Conservation (phyloP, 1,284 basidiomycete species). For the Naganishia sp. region DNA sequence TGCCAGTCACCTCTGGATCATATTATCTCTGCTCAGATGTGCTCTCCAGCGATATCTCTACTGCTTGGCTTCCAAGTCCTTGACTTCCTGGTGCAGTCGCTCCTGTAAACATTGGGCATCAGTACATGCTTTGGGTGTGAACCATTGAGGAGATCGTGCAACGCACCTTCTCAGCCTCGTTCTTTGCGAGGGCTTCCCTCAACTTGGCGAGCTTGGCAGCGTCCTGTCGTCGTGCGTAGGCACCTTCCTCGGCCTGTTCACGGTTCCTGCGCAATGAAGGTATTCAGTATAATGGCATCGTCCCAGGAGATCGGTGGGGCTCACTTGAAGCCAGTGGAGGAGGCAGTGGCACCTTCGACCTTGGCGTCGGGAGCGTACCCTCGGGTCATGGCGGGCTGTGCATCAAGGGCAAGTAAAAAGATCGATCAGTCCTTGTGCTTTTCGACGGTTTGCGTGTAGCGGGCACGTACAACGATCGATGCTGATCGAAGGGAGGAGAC, state of each 20-base stretch:
- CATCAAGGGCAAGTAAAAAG: not conserved
- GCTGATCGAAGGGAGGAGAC: slow-evolving; percentile 22
- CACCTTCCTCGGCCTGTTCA: slow-evolving; percentile 32
- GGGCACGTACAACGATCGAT: slow-evolving; percentile 25
- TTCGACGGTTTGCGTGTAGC: not conserved
- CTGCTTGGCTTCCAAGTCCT: slow-evolving; percentile 30
- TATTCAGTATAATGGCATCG: not conserved
- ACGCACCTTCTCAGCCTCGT: slow-evolving; percentile 28
- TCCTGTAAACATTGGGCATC: not conserved
- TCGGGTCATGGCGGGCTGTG: slow-evolving; percentile 31
- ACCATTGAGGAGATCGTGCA: not conserved
- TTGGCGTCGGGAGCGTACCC: slow-evolving; percentile 27
- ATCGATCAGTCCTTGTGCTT: not conserved
- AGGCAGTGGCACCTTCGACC: slow-evolving; percentile 22
- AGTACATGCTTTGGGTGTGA: not conserved
- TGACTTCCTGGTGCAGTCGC: slow-evolving; percentile 28
- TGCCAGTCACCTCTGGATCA: not conserved
- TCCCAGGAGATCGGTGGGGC: not conserved
- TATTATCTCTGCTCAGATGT: not conserved
- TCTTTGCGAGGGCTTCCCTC: slow-evolving; percentile 29
- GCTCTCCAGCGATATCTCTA: not conserved
- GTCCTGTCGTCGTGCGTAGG: slow-evolving; percentile 30
- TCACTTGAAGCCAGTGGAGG: slow-evolving; percentile 30
- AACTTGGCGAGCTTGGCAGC: slow-evolving; percentile 32
- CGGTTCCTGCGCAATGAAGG: slow-evolving; percentile 14